These are phyloP conservation scores for Cryptococcus amylolentus DNA, from an alignment of 1,284 basidiomycete species.

Conservation along the genomic window DNA sequence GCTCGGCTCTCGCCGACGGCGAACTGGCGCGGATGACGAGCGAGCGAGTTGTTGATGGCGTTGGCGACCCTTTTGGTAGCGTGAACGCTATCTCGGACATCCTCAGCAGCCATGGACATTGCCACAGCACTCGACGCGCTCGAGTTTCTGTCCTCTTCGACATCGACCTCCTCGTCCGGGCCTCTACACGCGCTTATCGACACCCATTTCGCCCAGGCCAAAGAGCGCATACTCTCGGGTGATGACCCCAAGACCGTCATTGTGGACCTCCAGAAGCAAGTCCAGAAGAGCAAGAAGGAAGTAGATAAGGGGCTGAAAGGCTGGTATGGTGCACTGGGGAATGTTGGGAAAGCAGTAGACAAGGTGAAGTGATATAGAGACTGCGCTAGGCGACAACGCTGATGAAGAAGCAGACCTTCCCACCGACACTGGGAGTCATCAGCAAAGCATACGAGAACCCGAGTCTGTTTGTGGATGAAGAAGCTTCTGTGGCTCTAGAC, in stretches of 20 bases:
- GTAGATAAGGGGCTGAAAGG: constrained; percentile 84
- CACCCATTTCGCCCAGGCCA: constrained; percentile 58
- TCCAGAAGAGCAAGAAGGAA: constrained; percentile 73
- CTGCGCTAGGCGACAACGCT: background rate
- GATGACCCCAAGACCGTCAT: constrained; percentile 58
- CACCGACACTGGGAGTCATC: constrained; percentile 40
- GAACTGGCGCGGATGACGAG: too few relatives aligned
- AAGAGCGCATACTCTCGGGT: constrained; percentile 58
- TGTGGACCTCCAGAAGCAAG: constrained; percentile 56
- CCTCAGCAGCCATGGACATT: constrained; percentile 25
- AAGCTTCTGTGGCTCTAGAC: constrained; percentile 32
- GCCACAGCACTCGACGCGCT: constrained; percentile 35
- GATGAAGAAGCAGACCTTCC: constrained; percentile 31
- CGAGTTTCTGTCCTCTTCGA: constrained; percentile 52
- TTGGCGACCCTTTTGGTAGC: too few relatives aligned
- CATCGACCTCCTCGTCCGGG: constrained; percentile 59
- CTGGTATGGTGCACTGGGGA: constrained; percentile 68
- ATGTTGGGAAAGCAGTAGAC: constrained; percentile 78
- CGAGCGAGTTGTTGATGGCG: too few relatives aligned
- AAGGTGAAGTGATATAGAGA: constrained; percentile 59
- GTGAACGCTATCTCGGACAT: too few relatives aligned
- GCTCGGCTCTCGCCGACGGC: too few relatives aligned
- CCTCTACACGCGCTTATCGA: constrained; percentile 68
- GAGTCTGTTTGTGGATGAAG: constrained; percentile 38
- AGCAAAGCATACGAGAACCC: constrained; percentile 44